A percentile compares a stretch with the other conserved stretches of the same genome.
Conservation (phyloP, 176 grass and related monocot species). For the Metroxylon sagu region DNA sequence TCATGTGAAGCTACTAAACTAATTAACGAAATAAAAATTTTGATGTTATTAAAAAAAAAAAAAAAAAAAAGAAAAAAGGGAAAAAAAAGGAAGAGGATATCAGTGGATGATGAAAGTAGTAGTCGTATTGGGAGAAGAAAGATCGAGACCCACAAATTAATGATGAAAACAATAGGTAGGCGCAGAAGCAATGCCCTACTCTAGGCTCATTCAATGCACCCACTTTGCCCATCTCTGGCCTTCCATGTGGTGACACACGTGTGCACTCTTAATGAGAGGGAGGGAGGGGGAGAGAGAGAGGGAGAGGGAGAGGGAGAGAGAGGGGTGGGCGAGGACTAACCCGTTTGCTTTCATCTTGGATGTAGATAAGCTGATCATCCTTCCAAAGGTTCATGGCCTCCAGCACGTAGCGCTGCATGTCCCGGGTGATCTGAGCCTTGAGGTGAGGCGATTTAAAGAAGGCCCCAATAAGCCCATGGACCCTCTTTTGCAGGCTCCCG, state of each 20-base stretch:
- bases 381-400: constrained; percentile 30
- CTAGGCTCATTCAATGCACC: constrained; percentile 28
- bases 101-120: no score
- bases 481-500: constrained; percentile 58
- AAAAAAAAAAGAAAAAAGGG: no score
- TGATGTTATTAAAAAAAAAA: no score
- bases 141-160: constrained; percentile 23
- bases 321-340: constrained; percentile 27
- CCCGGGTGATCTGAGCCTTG: constrained; percentile 77
- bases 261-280: constrained; percentile 18
- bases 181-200: constrained; percentile 11
- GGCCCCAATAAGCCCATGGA: constrained; percentile 76
- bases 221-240: constrained; percentile 17
- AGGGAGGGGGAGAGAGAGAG: constrained; percentile 1
- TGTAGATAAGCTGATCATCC: constrained; percentile 40
- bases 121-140: background rate
- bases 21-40: no score
- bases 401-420: constrained; percentile 60
- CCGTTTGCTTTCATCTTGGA: constrained; percentile 86
- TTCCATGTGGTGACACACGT: constrained; percentile 61
- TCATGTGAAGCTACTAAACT: no score
- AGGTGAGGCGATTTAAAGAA: constrained; percentile 86
- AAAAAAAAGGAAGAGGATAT: no score
- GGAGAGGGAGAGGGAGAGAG: background rate
- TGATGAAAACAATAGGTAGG: constrained; percentile 33